Percentiles rank a stretch among this genome's conserved stretches.
Evolutionary conservation across 768 basidiomycete species (phyloP).

Genomic region (Amanita jacksonii): DNA sequence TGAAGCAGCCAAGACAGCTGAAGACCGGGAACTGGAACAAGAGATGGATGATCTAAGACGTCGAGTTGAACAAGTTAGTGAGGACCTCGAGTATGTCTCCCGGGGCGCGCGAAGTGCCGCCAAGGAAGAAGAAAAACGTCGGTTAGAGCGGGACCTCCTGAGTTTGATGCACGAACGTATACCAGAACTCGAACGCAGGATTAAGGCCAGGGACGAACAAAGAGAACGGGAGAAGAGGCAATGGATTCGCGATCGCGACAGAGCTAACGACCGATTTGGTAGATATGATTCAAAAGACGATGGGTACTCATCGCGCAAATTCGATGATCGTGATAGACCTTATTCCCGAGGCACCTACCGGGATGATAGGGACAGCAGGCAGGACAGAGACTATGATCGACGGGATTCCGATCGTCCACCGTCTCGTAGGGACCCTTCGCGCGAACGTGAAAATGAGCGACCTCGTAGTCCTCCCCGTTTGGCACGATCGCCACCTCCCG

Average conservation of each 20-base stretch:
- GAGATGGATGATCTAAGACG: slow-evolving; percentile 85
- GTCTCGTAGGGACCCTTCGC: slow-evolving; percentile 18
- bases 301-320: slow-evolving; percentile 29
- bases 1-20: slow-evolving; percentile 50
- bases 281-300: slow-evolving; percentile 49
- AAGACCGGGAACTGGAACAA: slow-evolving; percentile 86
- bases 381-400: slow-evolving; percentile 33
- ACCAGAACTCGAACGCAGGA: slow-evolving; percentile 81
- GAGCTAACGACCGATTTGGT: slow-evolving; percentile 74
- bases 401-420: slow-evolving; percentile 13
- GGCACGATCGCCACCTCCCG: slow-evolving; percentile 39
- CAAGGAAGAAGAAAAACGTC: slow-evolving; percentile 80
- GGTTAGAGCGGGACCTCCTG: slow-evolving; percentile 82
- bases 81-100: slow-evolving; percentile 83
- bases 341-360: slow-evolving; percentile 39
- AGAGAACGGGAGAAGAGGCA: slow-evolving; percentile 73
- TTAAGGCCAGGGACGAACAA: slow-evolving; percentile 69
- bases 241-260: slow-evolving; percentile 70
- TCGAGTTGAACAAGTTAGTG: slow-evolving; percentile 76
- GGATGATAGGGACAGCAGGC: slow-evolving; percentile 23
- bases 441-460: slow-evolving; percentile 30
- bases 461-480: slow-evolving; percentile 39
- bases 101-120: slow-evolving; percentile 60
- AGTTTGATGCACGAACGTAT: slow-evolving; percentile 83
- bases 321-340: slow-evolving; percentile 43